Conservation (phyloP, 108 stramenopile species). For the Phaeodactylum tricornutum region DNA sequence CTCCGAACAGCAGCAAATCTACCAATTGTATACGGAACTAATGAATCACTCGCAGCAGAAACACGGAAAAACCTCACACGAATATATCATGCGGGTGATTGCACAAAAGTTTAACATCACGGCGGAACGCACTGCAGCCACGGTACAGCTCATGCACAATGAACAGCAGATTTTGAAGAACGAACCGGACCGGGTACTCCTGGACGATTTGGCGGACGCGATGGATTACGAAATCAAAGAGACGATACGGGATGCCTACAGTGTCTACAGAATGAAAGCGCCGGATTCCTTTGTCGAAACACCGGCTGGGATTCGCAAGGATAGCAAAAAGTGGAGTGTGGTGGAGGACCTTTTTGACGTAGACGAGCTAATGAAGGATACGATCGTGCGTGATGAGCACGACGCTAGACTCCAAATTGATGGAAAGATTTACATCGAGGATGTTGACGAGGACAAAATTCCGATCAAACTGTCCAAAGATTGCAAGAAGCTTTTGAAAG, state of each 20-base stretch:
- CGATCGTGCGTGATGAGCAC: constrained; percentile 38
- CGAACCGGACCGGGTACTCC: constrained; percentile 17
- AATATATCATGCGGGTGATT: constrained; percentile 64
- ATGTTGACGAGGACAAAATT: constrained; percentile 60
- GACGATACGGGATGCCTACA: constrained; percentile 30
- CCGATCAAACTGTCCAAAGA: constrained; percentile 11
- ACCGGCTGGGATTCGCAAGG: constrained; percentile 34
- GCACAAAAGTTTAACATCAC: constrained; percentile 69
- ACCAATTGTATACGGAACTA: constrained; percentile 50
- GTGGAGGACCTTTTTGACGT: constrained; percentile 65
- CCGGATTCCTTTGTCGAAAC: constrained; percentile 49
- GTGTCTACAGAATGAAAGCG: constrained; percentile 16
- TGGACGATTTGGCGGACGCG: constrained; percentile 36
- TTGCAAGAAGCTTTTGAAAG: constrained; percentile 12
- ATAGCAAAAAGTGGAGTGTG: constrained; percentile 19
- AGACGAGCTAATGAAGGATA: constrained; percentile 38
- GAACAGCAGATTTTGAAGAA: constrained; percentile 54
- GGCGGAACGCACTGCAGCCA: constrained; percentile 52
- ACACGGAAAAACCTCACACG: constrained; percentile 57
- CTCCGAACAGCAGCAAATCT: constrained; percentile 41
- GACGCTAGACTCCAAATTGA: constrained; percentile 47
- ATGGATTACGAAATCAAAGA: constrained; percentile 32
- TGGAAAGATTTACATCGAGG: constrained; percentile 56
- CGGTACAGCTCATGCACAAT: constrained; percentile 68
- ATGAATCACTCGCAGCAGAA: constrained; percentile 29